A percentile compares a stretch with the other conserved stretches of the same genome.
Conservation (phyloP, 371 early-diverging fungal genomes). For the Mucor irregularis region DNA sequence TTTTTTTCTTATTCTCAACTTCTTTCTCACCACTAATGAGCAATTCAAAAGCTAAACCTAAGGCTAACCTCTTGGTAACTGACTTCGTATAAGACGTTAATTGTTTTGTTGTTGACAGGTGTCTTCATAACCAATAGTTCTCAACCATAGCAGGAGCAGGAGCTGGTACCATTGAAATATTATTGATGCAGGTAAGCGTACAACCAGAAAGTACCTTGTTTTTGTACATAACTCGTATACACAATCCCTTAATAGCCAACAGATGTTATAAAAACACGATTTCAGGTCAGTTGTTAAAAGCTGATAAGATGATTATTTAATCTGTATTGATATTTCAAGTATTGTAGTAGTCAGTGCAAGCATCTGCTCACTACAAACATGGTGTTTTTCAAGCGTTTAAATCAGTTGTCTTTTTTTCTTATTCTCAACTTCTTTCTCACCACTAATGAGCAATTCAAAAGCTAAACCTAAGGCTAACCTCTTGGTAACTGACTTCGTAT, state of each 20-base stretch:
- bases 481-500: neutral
- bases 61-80: slow-evolving; percentile 7
- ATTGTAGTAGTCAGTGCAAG: slow-evolving; percentile 28
- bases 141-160: slow-evolving; percentile 36
- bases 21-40: neutral
- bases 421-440: neutral
- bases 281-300: slow-evolving; percentile 27
- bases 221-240: too few species aligned
- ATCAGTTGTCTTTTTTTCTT: neutral
- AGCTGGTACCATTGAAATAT: slow-evolving; percentile 27
- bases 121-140: slow-evolving; percentile 8
- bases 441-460: neutral
- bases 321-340: too few species aligned
- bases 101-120: neutral
- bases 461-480: slow-evolving; percentile 14
- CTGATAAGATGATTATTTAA: too few species aligned
- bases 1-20: neutral
- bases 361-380: slow-evolving; percentile 35
- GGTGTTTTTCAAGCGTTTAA: slow-evolving; percentile 31
- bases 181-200: slow-evolving; percentile 27
- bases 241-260: slow-evolving; percentile 26
- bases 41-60: slow-evolving; percentile 4
- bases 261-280: slow-evolving; percentile 48
- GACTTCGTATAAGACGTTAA: neutral
- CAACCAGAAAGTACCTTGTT: too few species aligned